These are phyloP conservation scores for Sistotremastrum niveocremeum DNA, from an alignment of 768 basidiomycete species.

Conservation along the genomic window DNA sequence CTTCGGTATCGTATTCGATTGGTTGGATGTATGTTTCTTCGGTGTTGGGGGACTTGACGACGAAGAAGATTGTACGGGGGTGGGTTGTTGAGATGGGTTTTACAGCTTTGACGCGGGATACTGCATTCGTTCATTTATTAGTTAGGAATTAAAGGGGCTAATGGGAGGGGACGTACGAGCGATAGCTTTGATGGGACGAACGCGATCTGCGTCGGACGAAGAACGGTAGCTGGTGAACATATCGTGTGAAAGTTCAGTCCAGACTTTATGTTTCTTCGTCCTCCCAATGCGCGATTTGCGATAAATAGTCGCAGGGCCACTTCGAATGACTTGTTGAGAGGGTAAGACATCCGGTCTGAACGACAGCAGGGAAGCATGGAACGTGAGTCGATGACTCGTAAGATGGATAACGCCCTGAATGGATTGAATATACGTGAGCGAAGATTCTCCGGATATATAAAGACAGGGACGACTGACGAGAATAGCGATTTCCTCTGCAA, in stretches of 20 bases:
- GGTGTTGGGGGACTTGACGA: conserved; percentile 20
- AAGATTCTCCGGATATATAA: conserved; percentile 9
- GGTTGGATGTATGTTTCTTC: conserved; percentile 14
- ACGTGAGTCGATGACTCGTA: conserved; percentile 50
- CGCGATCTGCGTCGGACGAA: conserved; percentile 37
- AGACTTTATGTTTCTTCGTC: conserved; percentile 35
- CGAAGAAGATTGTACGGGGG: conserved; percentile 25
- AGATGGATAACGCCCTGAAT: conserved; percentile 44
- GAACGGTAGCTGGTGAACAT: conserved; percentile 46
- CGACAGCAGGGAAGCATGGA: conserved; percentile 48
- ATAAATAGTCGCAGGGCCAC: conserved; percentile 37
- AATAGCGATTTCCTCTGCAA: conserved; percentile 36
- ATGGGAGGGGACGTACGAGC: conserved; percentile 27
- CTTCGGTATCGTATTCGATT: conserved; percentile 45
- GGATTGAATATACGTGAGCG: conserved; percentile 1
- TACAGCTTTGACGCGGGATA: conserved; percentile 33
- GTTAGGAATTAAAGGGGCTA: background rate
- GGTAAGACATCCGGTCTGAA: conserved; percentile 21
- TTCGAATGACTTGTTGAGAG: conserved; percentile 27
- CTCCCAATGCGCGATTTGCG: conserved; percentile 21
- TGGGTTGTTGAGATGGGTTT: conserved; percentile 30
- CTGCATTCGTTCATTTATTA: conserved; percentile 25
- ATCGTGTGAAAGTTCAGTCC: conserved; percentile 49
- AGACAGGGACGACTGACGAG: conserved; percentile 20
- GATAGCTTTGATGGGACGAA: conserved; percentile 38